Evolutionary conservation across 2,329 filamentous ascomycete species (phyloP), one percentile per base, ranked within the genome.

Genomic region (Zopfia rhizophila): DNA sequence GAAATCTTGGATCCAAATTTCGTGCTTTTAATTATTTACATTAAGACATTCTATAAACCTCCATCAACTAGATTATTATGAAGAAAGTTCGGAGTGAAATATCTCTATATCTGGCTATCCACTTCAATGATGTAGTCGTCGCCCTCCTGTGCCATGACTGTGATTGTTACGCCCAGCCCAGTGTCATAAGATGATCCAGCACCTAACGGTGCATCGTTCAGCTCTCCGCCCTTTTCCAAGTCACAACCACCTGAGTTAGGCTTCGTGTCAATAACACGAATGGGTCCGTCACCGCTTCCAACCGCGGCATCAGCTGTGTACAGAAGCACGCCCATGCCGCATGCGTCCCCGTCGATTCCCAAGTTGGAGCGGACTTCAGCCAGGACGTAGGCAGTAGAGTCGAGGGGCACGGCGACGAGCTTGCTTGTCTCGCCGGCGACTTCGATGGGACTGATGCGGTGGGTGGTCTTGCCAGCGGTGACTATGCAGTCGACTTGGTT

Each of bases 371-470:
- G 45, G n/a, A 58, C 41, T 38, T 58, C 54, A 11, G 40, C 48
- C 12, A 55, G 21, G 14, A 58, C 23, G 11, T 36, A 48, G 5
- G 6, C 18, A 1, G 48, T 58, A 11, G 5, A 13, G 16, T 29
- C 51, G 32, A 53, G 7, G 3, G 44, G 40, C 2, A 55, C 38
- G 21, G 40, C 43, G 13, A 52, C 36, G 2, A 27, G 24, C 28
- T 57, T 57, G 3, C 24, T 38, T 2, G 18, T 27, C 7, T 33
- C 35, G 7, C 35, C 42, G 3, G 35, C 30, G 13, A 53, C 28
- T 17, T 55, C 52, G 13, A 58, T 38, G n/a, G 52, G 48, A 24
- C 43, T 44, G 23, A 58, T 22, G 17, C 35, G 31, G 25, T 55
- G 47, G 14, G 29, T 38, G 7, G 41, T 53, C 13, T 10, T 43